A percentile compares a stretch with the other conserved stretches of the same genome.
phyloP scores from a whole-genome alignment of 2,329 filamentous ascomycete species.

The Epichloe sibirici region DNA sequence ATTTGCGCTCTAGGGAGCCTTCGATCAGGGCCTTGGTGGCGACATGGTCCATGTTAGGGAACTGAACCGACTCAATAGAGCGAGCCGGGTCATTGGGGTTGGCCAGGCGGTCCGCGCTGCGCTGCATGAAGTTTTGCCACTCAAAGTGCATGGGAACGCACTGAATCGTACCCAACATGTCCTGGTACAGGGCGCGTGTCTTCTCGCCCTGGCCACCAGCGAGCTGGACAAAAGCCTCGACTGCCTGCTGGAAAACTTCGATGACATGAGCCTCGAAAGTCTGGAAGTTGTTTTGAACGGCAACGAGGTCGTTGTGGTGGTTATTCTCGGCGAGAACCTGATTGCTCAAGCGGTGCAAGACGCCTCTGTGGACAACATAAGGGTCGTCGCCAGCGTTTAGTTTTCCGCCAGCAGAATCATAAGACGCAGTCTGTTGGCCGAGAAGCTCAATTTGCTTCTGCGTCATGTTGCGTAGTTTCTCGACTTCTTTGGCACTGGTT shows the following conservation, averaged over 20 bases:
- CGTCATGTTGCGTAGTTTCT: slow-evolving; percentile 72
- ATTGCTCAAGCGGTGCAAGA: slow-evolving; percentile 74
- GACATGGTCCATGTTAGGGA: slow-evolving; percentile 79
- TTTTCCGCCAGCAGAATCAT: slow-evolving; percentile 62
- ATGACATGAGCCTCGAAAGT: slow-evolving; percentile 81
- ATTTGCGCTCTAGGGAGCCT: slow-evolving; percentile 81
- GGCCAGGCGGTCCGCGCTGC: slow-evolving; percentile 61
- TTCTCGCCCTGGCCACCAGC: slow-evolving; percentile 72
- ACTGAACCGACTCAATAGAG: slow-evolving; percentile 59
- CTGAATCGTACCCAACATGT: slow-evolving; percentile 69
- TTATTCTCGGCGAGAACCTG: slow-evolving; percentile 95
- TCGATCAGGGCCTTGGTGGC: slow-evolving; percentile 76
- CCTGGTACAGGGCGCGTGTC: slow-evolving; percentile 65
- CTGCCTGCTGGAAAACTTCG: slow-evolving; percentile 66
- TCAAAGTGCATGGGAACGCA: slow-evolving; percentile 76
- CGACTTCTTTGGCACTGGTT: slow-evolving; percentile 80
- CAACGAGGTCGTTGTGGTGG: slow-evolving; percentile 80
- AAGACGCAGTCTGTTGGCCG: slow-evolving; percentile 70
- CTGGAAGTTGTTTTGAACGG: slow-evolving; percentile 82
- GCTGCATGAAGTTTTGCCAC: slow-evolving; percentile 72
- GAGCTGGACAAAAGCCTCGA: slow-evolving; percentile 74
- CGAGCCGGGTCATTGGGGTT: slow-evolving; percentile 66
- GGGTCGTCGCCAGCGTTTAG: slow-evolving; percentile 68
- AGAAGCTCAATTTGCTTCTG: slow-evolving; percentile 96
- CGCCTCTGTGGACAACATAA: slow-evolving; percentile 72